A percentile compares a stretch with the other conserved stretches of the same genome.
These are phyloP conservation scores for Fusarium scirpi DNA, from an alignment of 2,329 filamentous ascomycete species.

Conservation along the genomic window DNA sequence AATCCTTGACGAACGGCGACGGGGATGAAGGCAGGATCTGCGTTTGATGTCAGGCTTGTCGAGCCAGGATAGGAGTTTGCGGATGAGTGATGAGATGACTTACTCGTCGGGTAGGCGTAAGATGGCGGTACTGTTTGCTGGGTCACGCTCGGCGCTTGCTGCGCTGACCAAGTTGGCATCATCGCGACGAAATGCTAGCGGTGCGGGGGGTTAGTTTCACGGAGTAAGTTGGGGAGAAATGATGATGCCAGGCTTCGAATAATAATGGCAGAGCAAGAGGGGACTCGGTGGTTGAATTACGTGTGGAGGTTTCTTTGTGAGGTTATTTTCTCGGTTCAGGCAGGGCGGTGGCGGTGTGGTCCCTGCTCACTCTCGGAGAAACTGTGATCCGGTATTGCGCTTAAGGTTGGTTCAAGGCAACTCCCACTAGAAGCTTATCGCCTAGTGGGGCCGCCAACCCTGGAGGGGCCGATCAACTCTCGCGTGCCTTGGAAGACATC, in stretches of 20 bases:
- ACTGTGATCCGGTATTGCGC: slow-evolving; percentile 15
- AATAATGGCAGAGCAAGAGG: slow-evolving; percentile 21
- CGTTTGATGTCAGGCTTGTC: slow-evolving; percentile 42
- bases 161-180: slow-evolving; percentile 56
- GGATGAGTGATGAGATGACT: slow-evolving; percentile 36
- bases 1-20: slow-evolving; percentile 73
- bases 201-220: slow-evolving; percentile 45
- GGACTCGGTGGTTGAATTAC: slow-evolving; percentile 22
- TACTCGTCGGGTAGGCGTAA: slow-evolving; percentile 57
- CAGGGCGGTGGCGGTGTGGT: slow-evolving; percentile 43
- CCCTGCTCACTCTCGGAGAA: slow-evolving; percentile 44
- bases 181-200: slow-evolving; percentile 45
- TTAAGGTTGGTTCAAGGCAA: background rate
- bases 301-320: slow-evolving; percentile 23
- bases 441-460: slow-evolving; percentile 33
- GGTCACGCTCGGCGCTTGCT: slow-evolving; percentile 57
- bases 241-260: slow-evolving; percentile 27
- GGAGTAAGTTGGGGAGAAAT: slow-evolving; percentile 16
- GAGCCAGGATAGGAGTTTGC: background rate
- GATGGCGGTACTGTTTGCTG: slow-evolving; percentile 51
- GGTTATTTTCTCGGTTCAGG: slow-evolving; percentile 45
- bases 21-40: slow-evolving; percentile 68
- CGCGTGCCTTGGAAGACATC: slow-evolving; percentile 24
- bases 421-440: slow-evolving; percentile 25
- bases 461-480: slow-evolving; percentile 30